phyloP scores from a whole-genome alignment of 2,329 filamentous ascomycete genomes.

The Arthrobotrys conoides region DNA sequence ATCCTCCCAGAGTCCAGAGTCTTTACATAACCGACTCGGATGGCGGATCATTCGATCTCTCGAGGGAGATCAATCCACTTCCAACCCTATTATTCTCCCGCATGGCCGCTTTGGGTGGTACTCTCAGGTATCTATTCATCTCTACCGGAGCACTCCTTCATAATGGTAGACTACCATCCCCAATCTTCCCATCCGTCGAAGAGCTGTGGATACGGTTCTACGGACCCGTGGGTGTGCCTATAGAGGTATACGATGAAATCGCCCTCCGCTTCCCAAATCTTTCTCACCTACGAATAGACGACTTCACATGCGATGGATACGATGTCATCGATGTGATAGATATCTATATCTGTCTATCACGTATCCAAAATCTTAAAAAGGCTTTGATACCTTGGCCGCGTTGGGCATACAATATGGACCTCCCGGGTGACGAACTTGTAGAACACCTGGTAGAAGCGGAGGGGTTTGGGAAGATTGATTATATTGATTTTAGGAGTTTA shows the following conservation, averaged over 20 bases:
- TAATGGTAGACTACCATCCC: constrained; percentile 10
- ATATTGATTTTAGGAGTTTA: constrained; percentile 19
- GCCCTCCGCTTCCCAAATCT: constrained; percentile 18
- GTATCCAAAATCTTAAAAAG: neutral
- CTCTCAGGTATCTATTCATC: constrained; percentile 8
- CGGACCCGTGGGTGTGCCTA: neutral
- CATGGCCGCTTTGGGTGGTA: constrained; percentile 13
- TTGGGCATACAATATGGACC: constrained; percentile 24
- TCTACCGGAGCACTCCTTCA: constrained; percentile 16
- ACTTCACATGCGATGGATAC: constrained; percentile 16
- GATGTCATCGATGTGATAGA: constrained; percentile 20
- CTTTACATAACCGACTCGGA: constrained; percentile 20
- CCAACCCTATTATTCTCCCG: constrained; percentile 24
- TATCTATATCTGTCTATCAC: constrained; percentile 10
- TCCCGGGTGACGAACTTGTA: neutral
- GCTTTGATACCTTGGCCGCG: constrained; percentile 14
- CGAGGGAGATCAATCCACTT: constrained; percentile 16
- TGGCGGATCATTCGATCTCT: constrained; percentile 17
- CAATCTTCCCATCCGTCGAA: constrained; percentile 6
- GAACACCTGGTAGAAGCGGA: neutral
- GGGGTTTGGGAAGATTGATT: constrained; percentile 12
- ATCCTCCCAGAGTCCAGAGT: constrained; percentile 15
- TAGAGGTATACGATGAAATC: constrained; percentile 22
- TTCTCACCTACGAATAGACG: constrained; percentile 13
- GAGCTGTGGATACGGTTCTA: constrained; percentile 23